Evolutionary conservation across 805 yeast genomes (phyloP), one percentile per base, ranked within the genome.

Genomic region (Wickerhamiella kurtzmanii): DNA sequence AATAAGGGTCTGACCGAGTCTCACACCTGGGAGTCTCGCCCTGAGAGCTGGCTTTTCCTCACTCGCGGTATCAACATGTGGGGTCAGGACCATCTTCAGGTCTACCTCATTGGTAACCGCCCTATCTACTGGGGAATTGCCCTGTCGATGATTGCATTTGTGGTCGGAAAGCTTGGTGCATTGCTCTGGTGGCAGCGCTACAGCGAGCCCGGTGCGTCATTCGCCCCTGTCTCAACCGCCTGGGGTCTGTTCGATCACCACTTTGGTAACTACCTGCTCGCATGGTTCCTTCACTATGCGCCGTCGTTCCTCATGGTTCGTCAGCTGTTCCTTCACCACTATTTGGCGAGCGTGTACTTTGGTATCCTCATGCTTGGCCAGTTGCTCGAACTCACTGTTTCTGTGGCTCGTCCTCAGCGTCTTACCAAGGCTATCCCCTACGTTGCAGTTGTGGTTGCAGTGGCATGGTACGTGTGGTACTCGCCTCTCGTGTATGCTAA

Each of bases 311-410:
- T 88, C 49, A 88, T 88, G 97, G 87, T 79, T 20, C 79, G 97
- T 67, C 96, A 88, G 67, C 66, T 88, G 65, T 88, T 89, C 69
- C 70, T 88, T 61, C 97, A 88, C 64, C 97, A 88, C 65, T 89
- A 89, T 64, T 67, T 92, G 55, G 96, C 96, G 48, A 85, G 97
- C 1, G 74, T 85, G 45, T 92, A 86, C 68, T 92, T 92, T 65
- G 92, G 86, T 42, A 70, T 84, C 46, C 70, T 85, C 53, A 84
- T 81, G 2, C 67, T 85, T 44, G 83, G 82, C n/a, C 88, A 82
- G 56, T 57, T 51, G 37, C 59, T 66, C 56, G 70, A 69, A 52
- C 57, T 64, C 37, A 22, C 64, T 37, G 50, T 59, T 37, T 53
- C 57, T 17, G 45, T 56, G 21, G 45, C 53, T 21, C 46, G 48